These are phyloP conservation scores for Cladorrhinum sp. DNA, from an alignment of 2,329 filamentous ascomycete species.

Conservation along the genomic window DNA sequence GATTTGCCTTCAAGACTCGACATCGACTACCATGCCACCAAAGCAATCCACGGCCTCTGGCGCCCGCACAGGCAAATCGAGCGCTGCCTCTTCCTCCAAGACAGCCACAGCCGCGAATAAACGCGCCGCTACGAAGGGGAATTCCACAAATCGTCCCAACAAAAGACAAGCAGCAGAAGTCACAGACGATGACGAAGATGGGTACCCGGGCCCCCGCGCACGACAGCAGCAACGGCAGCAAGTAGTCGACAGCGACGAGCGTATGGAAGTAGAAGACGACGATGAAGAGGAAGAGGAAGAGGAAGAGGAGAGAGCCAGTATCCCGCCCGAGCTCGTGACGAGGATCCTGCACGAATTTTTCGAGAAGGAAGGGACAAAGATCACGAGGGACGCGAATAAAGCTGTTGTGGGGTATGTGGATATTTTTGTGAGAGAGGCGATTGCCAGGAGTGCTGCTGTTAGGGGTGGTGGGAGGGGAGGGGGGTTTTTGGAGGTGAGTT, in stretches of 20 bases:
- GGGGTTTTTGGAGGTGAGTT: no score
- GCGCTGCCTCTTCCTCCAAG: neutral
- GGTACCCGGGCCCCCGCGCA: neutral
- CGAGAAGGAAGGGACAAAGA: constrained; percentile 64
- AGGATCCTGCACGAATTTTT: constrained; percentile 79
- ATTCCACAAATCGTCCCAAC: neutral
- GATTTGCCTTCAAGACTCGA: neutral
- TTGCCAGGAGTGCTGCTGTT: constrained; percentile 67
- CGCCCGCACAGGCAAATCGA: neutral
- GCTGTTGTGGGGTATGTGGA: constrained; percentile 84
- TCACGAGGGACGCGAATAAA: constrained; percentile 73
- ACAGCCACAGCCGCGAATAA: constrained; percentile 13
- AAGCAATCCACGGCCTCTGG: constrained; percentile 33
- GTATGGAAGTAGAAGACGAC: constrained; percentile 5
- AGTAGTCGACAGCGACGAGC: constrained; percentile 7
- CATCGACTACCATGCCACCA: constrained; percentile 39
- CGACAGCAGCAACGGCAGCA: neutral
- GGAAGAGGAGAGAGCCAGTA: constrained; percentile 40
- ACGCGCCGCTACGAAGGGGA: neutral
- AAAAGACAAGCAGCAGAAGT: constrained; percentile 13
- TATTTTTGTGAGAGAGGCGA: constrained; percentile 83
- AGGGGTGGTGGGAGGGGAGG: constrained; percentile 56
- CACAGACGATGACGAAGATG: constrained; percentile 15
- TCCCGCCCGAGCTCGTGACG: constrained; percentile 72
- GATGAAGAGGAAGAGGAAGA: constrained; percentile 22